Conservation (phyloP, 75 land plant species). For the Cunninghamia lanceolata region DNA sequence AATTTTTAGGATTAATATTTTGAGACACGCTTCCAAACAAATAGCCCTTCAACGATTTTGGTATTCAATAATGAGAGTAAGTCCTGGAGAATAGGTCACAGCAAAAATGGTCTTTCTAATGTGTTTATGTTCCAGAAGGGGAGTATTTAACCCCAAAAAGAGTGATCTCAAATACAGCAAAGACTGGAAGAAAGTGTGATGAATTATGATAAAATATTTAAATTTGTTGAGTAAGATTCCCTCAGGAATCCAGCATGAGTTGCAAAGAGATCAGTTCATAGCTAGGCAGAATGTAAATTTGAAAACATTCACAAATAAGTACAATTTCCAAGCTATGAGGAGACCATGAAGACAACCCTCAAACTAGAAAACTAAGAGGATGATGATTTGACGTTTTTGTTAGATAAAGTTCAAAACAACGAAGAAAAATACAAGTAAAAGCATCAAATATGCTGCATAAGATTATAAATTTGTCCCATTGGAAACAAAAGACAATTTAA, state of each 20-base stretch:
- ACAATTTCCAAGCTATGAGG: background rate
- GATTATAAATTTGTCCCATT: too few species aligned
- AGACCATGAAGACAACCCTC: background rate
- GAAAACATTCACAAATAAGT: background rate
- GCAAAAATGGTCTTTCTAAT: background rate
- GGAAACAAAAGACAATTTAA: too few species aligned
- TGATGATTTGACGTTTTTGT: too few species aligned
- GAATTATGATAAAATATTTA: background rate
- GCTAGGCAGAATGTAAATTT: background rate
- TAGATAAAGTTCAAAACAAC: too few species aligned
- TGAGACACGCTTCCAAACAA: background rate
- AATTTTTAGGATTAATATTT: background rate
- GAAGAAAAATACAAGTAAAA: too few species aligned
- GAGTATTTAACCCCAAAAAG: background rate
- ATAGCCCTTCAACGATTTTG: background rate
- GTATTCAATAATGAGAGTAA: background rate
- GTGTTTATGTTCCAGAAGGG: background rate
- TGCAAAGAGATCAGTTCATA: background rate
- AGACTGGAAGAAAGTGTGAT: background rate
- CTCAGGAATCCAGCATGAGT: background rate
- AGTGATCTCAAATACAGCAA: background rate
- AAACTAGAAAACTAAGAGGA: background rate
- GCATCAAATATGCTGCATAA: too few species aligned
- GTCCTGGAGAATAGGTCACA: background rate
- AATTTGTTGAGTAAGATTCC: background rate